Evolutionary conservation across 352 stramenopile species (phyloP), one percentile per base, ranked within the genome.

Genomic region (Phytophthora meadii): DNA sequence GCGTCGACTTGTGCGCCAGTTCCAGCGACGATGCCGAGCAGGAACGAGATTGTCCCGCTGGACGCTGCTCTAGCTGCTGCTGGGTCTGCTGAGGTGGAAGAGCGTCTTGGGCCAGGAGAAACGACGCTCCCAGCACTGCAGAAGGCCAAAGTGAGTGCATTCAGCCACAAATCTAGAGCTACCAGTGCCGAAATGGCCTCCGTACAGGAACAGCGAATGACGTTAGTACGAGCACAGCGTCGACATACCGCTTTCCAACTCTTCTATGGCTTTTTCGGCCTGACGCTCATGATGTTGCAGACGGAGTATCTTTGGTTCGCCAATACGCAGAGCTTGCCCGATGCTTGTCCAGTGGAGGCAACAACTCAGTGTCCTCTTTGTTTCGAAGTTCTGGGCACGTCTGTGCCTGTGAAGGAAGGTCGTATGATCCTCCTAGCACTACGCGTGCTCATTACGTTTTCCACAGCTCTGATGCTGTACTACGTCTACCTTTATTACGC

Each of bases 201-300:
- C 9, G 52, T 72, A 1, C 81, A 90, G 51, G 77, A 90, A 74
- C 79, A 76, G 15, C 81, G 83, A 30, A 73, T 81, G 47, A 70
- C 57, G 27, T 68, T 90, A 27, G 74, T 90, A 28, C 37, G 54
- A 9, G 32, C 53, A 3, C 84, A 91, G 68, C 70, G 77, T 40
- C 66, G 76, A 14, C 61, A 88, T 54, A 80, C 78, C 39, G 57
- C 72, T 14, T 90, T 87, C 68, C 84, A 92, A 71, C 68, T 92
- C 41, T 89, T 92, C 69, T 91, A 81, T 62, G 82, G 58, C 28
- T 45, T 89, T 48, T 90, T 90, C 42, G 84, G 82, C 1, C 48
- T 92, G 41, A 66, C 55, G 62, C 80, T 92, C 62, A 92, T 92
- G 84, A 65, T 92, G 66, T 74, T 90, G 46, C 84, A 91, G 70